phyloP scores from a whole-genome alignment of 208 protist genomes.

The Leishmania aethiopica region DNA sequence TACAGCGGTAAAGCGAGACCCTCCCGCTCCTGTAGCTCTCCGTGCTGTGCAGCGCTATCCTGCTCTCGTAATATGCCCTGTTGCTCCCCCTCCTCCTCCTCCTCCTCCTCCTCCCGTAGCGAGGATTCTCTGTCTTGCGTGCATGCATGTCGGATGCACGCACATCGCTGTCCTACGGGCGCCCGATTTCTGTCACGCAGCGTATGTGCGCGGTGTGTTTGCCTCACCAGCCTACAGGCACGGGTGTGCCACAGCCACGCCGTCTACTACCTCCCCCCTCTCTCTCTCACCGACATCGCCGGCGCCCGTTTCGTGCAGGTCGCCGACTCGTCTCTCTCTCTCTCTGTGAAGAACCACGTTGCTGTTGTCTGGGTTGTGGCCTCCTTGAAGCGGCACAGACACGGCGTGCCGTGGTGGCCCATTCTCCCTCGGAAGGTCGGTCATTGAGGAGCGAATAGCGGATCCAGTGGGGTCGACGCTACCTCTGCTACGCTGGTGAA shows the following conservation, averaged over 20 bases:
- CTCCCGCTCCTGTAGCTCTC: not conserved
- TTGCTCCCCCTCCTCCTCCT: not conserved
- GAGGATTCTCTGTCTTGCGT: not conserved
- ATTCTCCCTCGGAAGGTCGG: not conserved
- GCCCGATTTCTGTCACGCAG: not conserved
- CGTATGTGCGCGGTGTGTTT: not conserved
- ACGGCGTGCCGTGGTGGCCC: not conserved
- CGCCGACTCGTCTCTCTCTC: not conserved
- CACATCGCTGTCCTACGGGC: not conserved
- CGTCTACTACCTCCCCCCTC: not conserved
- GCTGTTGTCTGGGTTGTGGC: not conserved
- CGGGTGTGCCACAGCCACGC: conserved; percentile 6
- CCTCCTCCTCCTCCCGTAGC: not conserved
- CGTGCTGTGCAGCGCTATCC: not conserved
- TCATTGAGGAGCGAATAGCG: not conserved
- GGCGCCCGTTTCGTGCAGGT: not conserved
- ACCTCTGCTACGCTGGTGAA: not conserved
- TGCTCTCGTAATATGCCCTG: not conserved
- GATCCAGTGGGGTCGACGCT: not conserved
- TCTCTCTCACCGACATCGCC: not conserved
- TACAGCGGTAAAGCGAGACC: not conserved
- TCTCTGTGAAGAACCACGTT: not conserved
- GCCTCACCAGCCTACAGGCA: not conserved
- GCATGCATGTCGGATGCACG: not conserved
- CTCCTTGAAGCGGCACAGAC: not conserved